Percentiles rank a stretch among this genome's conserved stretches.
phyloP scores from a whole-genome alignment of 176 grass and related monocot species.

The Olyra latifolia region DNA sequence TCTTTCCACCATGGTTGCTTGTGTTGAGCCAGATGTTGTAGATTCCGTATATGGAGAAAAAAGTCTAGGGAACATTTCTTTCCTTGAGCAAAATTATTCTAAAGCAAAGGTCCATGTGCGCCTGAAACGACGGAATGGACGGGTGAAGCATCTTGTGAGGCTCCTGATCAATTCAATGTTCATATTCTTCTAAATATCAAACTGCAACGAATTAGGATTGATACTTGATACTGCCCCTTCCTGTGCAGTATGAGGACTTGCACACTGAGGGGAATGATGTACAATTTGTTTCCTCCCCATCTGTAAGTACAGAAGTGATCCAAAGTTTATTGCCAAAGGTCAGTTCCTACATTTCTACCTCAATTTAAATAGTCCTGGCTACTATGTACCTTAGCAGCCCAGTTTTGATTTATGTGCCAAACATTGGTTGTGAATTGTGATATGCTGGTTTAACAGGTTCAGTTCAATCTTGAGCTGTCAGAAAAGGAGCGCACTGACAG shows the following conservation, averaged over 20 bases:
- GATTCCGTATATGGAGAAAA: constrained; percentile 43
- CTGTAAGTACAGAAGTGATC: constrained; percentile 52
- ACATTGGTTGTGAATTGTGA: constrained; percentile 14
- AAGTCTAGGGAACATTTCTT: constrained; percentile 43
- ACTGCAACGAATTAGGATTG: background rate
- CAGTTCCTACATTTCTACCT: constrained; percentile 13
- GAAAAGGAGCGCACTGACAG: constrained; percentile 79
- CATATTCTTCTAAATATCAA: constrained; percentile 6
- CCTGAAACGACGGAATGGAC: constrained; percentile 82
- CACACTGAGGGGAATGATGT: constrained; percentile 58
- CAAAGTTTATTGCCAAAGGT: constrained; percentile 91
- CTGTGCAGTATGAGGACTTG: constrained; percentile 64
- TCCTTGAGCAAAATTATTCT: constrained; percentile 63
- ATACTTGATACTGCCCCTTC: constrained; percentile 6
- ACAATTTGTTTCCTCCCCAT: constrained; percentile 58
- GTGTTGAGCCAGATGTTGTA: constrained; percentile 60
- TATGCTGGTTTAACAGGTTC: constrained; percentile 59
- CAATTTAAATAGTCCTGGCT: constrained; percentile 5
- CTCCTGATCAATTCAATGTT: constrained; percentile 1
- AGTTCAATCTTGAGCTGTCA: constrained; percentile 93
- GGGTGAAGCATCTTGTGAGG: constrained; percentile 79
- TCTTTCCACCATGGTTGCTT: constrained; percentile 79
- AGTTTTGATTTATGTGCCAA: constrained; percentile 5
- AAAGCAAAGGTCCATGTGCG: constrained; percentile 68
- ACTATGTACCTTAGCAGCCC: background rate